Evolutionary conservation across 164 flowering plant species (phyloP).

Genomic region (Vitis amurensis): DNA sequence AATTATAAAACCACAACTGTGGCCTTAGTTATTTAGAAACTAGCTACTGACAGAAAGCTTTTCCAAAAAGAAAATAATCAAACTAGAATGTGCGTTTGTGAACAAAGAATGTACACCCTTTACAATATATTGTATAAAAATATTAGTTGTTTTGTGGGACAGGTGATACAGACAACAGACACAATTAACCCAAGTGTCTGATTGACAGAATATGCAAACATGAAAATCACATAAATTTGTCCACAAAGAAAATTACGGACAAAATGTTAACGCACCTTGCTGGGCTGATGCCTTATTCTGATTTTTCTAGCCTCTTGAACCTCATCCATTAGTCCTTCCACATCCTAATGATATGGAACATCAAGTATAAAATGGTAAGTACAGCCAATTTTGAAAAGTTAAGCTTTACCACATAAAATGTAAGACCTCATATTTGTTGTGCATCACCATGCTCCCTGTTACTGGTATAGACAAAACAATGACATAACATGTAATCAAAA

Average conservation of each 20-base stretch:
- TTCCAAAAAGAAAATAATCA: too few species aligned
- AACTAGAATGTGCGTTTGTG: too few species aligned
- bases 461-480: neutral
- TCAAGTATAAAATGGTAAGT: neutral
- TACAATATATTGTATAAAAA: too few species aligned
- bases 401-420: neutral
- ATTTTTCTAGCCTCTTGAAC: slow-evolving; percentile 96
- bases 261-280: slow-evolving; percentile 53
- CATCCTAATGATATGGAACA: slow-evolving; percentile 37
- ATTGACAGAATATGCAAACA: too few species aligned
- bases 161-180: too few species aligned
- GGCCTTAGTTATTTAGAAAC: too few species aligned
- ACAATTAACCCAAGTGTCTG: too few species aligned
- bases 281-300: slow-evolving; percentile 92
- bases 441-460: neutral
- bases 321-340: slow-evolving; percentile 80
- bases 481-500: neutral
- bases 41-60: too few species aligned
- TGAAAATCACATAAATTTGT: too few species aligned
- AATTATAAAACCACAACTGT: too few species aligned
- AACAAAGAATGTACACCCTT: too few species aligned
- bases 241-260: neutral
- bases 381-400: neutral
- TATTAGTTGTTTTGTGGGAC: too few species aligned
- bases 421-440: neutral